Base-by-base conservation (phyloP, 371 early-diverging fungal species). In the Rhizopus sp. region DNA sequence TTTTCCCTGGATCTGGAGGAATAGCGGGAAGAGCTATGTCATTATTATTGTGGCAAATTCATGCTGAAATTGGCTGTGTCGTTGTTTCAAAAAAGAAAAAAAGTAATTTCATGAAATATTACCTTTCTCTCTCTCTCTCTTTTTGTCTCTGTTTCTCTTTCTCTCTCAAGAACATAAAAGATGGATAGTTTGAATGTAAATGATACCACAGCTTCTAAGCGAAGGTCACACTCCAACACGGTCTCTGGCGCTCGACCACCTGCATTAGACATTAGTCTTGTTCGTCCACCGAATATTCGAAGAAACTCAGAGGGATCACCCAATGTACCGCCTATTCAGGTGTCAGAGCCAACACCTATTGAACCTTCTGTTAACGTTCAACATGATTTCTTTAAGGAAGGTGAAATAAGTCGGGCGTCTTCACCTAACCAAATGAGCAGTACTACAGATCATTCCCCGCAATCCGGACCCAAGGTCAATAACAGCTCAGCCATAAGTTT, bases 251-350 rank as follows among this genome's bases (percentile, higher is more conserved):
- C 17, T 3, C 33, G 63, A 13, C 63, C 60, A 0, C 63, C 68
- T 35, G 60, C 60, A 3, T 50, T 60, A 39, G 56, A 55, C n/a
- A 63, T 60, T 4, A 16, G 50, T 15, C 38, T 48, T 9, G 50
- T 37, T 23, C 48, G 57, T 15, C 64, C 68, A 29, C 16, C 55
- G 5, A 29, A 30, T 42, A 7, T 54, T 23, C 29, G 68, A 42
- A 51, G 68, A 40, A 68, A 68, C 38, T 68, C 68, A 23, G 68
- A 68, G 34, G 68, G 68, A 8, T 63, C 68, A 6, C 60, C 61
- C 37, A 35, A 54, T n/a, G 16, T 63, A 33, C 57, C 68, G 32
- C 63, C 68, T 32, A 62, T 62, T 29, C 41, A 41, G 29, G 35
- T 66, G 5, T 57, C 61, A 30, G 66, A 61, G 13, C 59, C 66